Base-by-base conservation (phyloP, 2,329 filamentous ascomycete species). In the Lecanosticta acicola region DNA sequence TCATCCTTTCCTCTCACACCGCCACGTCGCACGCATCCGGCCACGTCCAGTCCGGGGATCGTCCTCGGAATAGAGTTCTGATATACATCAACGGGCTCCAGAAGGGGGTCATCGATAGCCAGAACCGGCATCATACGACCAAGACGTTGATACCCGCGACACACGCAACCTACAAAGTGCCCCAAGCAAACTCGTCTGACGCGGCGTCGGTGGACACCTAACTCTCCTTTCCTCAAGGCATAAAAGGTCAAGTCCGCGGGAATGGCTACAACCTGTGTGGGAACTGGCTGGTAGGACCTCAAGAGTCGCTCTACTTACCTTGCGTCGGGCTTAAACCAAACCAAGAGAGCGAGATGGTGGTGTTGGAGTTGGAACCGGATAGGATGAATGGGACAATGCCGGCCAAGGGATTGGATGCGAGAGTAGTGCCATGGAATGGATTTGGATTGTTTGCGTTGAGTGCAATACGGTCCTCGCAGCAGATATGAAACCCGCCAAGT, bases 41-140 rank as follows among this genome's bases (percentile, higher is more conserved):
- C 10, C 16, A 43, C 9, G 19, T 77, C 2, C 53, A 64, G 14
- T 60, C 70, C 0, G 74, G 73, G 3, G 72, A 74, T 47, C 58
- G 63, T 3, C 64, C 73, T 2, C 61, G 70, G 4, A 73, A 76
- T 45, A 65, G 74, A 10, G 64, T 76, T 3, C 58, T 76, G 3
- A 66, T 75, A 4, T 76, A 75, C 45, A 64, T 75, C 19, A 75
- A 76, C 42, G 66, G 62, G 0, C 53, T 43, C 3, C 63, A 61
- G 4, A 49, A 60, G 13, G 73, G 73, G 1, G 69, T 76, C 3
- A 68, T 76, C 21, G 74, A 77, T 48, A 70, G 64, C 51, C 68
- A 65, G 14, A 75, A 76, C 52, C 49, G 58, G 33, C 50, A 56
- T 8, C 18, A 14, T 36, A 37, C 14, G 11, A 13, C 16, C 21